phyloP scores from a whole-genome alignment of 2,329 filamentous ascomycete species.

The Tolypocladium cylindrosporum region DNA sequence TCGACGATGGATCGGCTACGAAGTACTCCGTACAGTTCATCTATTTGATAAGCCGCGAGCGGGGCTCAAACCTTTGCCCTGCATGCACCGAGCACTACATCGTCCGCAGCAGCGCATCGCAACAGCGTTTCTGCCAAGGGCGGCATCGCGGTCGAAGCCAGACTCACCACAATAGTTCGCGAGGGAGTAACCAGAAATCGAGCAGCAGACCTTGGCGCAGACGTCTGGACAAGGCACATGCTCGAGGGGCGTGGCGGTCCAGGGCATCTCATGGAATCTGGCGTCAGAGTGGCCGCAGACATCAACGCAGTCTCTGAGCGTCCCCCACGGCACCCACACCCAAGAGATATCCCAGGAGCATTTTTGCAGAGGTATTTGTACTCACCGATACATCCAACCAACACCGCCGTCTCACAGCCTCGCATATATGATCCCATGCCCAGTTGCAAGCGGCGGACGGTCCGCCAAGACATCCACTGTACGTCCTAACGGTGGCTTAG shows the following conservation, averaged over 20 bases:
- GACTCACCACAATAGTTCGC: neutral
- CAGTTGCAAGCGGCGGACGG: neutral
- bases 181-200: neutral
- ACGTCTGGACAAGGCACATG: neutral
- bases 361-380: neutral
- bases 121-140: neutral
- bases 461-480: neutral
- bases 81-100: neutral
- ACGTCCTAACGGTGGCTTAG: neutral
- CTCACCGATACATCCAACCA: neutral
- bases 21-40: neutral
- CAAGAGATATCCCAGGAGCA: neutral
- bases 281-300: too few relatives aligned
- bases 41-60: neutral
- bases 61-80: neutral
- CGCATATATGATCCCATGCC: neutral
- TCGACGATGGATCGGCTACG: neutral
- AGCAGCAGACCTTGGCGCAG: too few relatives aligned
- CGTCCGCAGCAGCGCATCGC: neutral
- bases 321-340: neutral
- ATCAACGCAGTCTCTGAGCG: neutral
- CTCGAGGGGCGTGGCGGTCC: neutral
- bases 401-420: neutral
- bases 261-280: too few relatives aligned
- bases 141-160: neutral